Base-by-base conservation (phyloP, 495 filamentous ascomycete genomes). In the Trichoderma reesei region DNA sequence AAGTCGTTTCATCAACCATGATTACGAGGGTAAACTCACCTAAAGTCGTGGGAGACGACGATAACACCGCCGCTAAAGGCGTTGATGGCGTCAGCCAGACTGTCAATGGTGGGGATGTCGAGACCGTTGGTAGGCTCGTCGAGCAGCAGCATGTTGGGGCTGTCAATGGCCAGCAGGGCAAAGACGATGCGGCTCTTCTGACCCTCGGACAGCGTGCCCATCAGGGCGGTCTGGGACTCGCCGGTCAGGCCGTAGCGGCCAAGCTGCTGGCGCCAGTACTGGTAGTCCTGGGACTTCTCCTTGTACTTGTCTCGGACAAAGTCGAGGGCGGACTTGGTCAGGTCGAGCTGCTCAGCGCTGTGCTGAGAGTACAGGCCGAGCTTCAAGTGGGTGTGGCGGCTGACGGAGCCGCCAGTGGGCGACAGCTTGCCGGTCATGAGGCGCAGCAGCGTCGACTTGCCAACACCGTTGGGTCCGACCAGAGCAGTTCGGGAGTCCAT, bases 81-180 rank as follows among this genome's bases (percentile, higher is more conserved):
- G 71, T 96, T 96, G 80, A 98, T 98, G 66, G 94, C 94, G 74
- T 99, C 93, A 3, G 94, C 94, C 78, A 98, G 80, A 77, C 88
- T 91, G 79, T 98, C 94, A 69, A 99, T 99, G 46, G 95, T 98
- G 10, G 94, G 94, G 67, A 99, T 99, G 86, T 99, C 94, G 64
- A 99, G 82, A 83, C 94, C 94, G 84, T 99, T 99, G 66, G 94
- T 99, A 72, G 94, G 95, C 78, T 99, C 94, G 78, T 99, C 94
- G 37, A 99, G 83, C 66, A 99, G 78, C 69, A 99, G 79, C 93
- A 99, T 98, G 81, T 99, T 99, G 63, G 94, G 94, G 5, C 86
- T 81, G 72, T 98, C 95, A 68, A 99, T 98, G 65, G 94, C 94
- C 61, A 99, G 82, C 66, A 99, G 80, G 33, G 94, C 94, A 71